phyloP scores from a whole-genome alignment of 2,329 filamentous ascomycete genomes.

The Verruconis gallopava region DNA sequence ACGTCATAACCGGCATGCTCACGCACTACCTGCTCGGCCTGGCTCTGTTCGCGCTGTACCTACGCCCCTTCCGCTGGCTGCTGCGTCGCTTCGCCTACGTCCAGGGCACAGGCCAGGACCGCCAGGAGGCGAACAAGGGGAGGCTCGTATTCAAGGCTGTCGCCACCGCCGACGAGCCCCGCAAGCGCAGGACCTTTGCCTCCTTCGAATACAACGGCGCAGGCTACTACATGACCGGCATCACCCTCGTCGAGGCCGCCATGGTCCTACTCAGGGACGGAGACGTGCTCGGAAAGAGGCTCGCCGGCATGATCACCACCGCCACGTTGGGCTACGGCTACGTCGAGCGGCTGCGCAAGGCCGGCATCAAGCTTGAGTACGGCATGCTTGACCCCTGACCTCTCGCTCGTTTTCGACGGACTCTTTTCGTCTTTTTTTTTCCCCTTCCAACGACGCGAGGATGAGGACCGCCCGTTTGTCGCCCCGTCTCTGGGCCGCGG shows the following conservation, averaged over 20 bases:
- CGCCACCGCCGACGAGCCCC: conserved; percentile 40
- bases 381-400: conserved; percentile 7
- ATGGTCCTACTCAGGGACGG: conserved; percentile 50
- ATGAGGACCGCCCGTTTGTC: no score
- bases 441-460: no score
- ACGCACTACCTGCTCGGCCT: conserved; percentile 37
- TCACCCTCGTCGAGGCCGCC: conserved; percentile 51
- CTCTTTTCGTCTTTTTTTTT: no score
- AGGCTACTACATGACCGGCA: conserved; percentile 54
- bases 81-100: conserved; percentile 33
- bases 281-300: conserved; percentile 33
- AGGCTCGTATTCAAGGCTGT: conserved; percentile 51
- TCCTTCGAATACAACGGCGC: conserved; percentile 45
- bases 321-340: conserved; percentile 56
- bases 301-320: conserved; percentile 57
- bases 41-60: conserved; percentile 31
- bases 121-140: conserved; percentile 41
- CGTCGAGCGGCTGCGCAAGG: conserved; percentile 47
- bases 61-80: conserved; percentile 42
- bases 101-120: conserved; percentile 38
- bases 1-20: conserved; percentile 32
- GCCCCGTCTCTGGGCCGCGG: no score
- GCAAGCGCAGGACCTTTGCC: conserved; percentile 40
- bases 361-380: conserved; percentile 49
- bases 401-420: no score